These are phyloP conservation scores for Microascus cirrosus DNA, from an alignment of 2,329 filamentous ascomycete species.

Conservation along the genomic window DNA sequence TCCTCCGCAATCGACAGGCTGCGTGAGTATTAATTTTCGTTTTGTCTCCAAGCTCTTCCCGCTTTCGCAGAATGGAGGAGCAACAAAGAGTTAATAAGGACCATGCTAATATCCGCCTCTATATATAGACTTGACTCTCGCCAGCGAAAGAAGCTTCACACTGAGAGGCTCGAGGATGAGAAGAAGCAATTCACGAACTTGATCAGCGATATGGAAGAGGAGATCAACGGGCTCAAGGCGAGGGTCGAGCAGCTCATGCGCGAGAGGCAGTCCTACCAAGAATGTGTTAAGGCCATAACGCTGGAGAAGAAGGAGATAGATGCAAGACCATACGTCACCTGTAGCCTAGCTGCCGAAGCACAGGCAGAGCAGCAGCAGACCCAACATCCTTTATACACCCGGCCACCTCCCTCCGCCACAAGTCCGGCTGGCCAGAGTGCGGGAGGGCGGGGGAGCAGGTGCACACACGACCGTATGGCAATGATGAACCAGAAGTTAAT, in stretches of 20 bases:
- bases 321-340: too few species aligned
- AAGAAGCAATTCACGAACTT: conserved; percentile 80
- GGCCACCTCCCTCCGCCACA: too few species aligned
- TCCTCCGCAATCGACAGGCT: conserved; percentile 90
- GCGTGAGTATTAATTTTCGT: conserved; percentile 57
- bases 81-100: not conserved
- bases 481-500: too few species aligned
- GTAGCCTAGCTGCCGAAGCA: too few species aligned
- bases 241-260: conserved; percentile 60
- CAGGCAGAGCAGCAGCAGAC: too few species aligned
- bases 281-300: conserved; percentile 65
- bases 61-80: too few species aligned
- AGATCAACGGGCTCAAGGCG: conserved; percentile 55
- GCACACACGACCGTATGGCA: too few species aligned
- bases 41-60: not conserved
- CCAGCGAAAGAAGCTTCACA: conserved; percentile 97
- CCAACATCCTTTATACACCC: too few species aligned
- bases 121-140: conserved; percentile 82
- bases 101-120: not conserved
- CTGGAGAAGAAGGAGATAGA: conserved; percentile 90
- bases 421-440: too few species aligned
- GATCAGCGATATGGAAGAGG: conserved; percentile 70
- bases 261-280: conserved; percentile 63
- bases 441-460: too few species aligned
- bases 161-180: conserved; percentile 90